Base-by-base conservation (phyloP, 345 rosid genomes). In the Zanthoxylum bungeanum region DNA sequence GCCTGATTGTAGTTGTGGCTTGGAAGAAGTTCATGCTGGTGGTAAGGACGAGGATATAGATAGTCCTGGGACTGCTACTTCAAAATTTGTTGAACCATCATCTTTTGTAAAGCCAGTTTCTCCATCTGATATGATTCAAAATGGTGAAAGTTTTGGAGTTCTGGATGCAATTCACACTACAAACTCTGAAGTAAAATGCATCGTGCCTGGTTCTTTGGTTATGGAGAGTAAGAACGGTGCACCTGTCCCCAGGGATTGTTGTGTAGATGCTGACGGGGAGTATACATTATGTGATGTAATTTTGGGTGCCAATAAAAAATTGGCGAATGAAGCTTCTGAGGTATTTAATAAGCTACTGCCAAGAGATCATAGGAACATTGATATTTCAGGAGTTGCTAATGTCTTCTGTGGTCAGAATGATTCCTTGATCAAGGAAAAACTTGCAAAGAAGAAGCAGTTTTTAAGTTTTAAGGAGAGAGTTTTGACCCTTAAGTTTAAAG, bases 401-500 rank as follows among this genome's bases (percentile, higher is more conserved):
- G 51, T 42, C 49, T 42, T 84, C 17, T 68, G 70, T 24, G 36
- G 31, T 64, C 77, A 75, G 82, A 61, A 59, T 79, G 81, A 85
- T 75, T 64, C 78, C 4, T 75, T 63, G 25, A 72, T 91, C 36
- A 73, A 77, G 76, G 85, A 85, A 68, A 87, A 80, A 58, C 61
- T 93, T 80, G 77, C 73, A 8, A 74, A 24, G 68, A 87, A 80
- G 81, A 80, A 80, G 77, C 81, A 46, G 62, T 75, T 79, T 60
- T 51, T 81, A 56, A 88, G 80, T 78, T 86, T 87, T 60, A 87
- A 91, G 84, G 98, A 96, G 89, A 91, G 87, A 80, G 86, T 85
- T 68, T 73, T 89, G 49, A 77, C 84, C 28, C 90, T 93, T 46
- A 89, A 96, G 84, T 92, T 85, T 75, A 96, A 85, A 82, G 92